Conservation (phyloP, 805 yeast species). For the Saccharomycopsis javanensis region DNA sequence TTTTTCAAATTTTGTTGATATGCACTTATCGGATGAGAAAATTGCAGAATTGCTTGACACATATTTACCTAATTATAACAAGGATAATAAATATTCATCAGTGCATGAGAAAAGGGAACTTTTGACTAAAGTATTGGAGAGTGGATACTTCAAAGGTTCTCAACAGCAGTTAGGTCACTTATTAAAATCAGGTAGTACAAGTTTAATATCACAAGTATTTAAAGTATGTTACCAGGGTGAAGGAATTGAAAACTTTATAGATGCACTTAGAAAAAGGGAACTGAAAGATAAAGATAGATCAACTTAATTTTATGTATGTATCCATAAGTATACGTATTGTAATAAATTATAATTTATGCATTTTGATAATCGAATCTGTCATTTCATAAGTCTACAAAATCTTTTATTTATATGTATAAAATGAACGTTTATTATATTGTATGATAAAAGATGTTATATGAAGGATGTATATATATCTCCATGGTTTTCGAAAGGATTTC, state of each 20-base stretch:
- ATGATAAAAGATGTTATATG: background rate
- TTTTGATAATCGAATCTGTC: background rate
- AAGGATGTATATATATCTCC: background rate
- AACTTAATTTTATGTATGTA: background rate
- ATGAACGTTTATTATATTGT: conserved; percentile 1
- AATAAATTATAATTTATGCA: background rate
- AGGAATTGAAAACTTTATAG: conserved; percentile 42
- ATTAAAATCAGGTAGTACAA: conserved; percentile 39
- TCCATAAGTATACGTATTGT: background rate
- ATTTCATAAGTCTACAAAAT: no score
- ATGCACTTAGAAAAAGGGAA: conserved; percentile 31
- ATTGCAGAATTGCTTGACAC: conserved; percentile 27
- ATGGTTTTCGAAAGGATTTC: background rate
- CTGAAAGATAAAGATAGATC: background rate
- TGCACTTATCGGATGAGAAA: conserved; percentile 25
- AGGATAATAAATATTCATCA: conserved; percentile 17
- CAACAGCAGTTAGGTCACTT: conserved; percentile 34
- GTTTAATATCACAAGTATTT: conserved; percentile 38
- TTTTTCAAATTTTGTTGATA: conserved; percentile 6
- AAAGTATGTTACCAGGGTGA: conserved; percentile 45
- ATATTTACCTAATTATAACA: conserved; percentile 33
- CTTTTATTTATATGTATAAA: background rate
- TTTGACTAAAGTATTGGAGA: conserved; percentile 35
- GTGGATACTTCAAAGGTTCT: conserved; percentile 40
- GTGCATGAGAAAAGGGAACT: conserved; percentile 26